phyloP scores from a whole-genome alignment of 768 basidiomycete species.

The Suillus decipiens region DNA sequence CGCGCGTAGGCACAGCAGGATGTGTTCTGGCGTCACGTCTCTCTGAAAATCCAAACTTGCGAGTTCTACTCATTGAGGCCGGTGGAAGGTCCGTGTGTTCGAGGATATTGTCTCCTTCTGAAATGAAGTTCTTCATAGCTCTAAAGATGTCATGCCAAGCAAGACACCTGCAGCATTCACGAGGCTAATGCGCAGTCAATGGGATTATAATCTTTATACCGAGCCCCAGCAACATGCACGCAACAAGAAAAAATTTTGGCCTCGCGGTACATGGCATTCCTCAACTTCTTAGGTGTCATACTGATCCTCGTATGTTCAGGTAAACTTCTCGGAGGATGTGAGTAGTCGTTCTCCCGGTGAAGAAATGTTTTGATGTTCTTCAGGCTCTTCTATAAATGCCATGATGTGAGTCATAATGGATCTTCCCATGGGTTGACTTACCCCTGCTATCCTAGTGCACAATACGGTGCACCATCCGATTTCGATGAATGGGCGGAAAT shows the following conservation, averaged over 20 bases:
- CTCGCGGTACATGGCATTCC: slow-evolving; percentile 49
- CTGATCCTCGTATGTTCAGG: slow-evolving; percentile 33
- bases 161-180: slow-evolving; percentile 47
- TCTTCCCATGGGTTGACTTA: slow-evolving; percentile 13
- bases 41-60: slow-evolving; percentile 36
- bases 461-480: slow-evolving; percentile 67
- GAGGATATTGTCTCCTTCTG: background rate
- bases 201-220: slow-evolving; percentile 58
- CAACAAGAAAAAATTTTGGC: slow-evolving; percentile 56
- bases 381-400: slow-evolving; percentile 69
- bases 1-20: slow-evolving; percentile 41
- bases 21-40: slow-evolving; percentile 47
- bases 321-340: slow-evolving; percentile 75
- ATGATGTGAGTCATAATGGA: slow-evolving; percentile 35
- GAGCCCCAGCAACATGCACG: slow-evolving; percentile 54
- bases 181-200: slow-evolving; percentile 43
- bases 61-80: slow-evolving; percentile 42
- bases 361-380: background rate
- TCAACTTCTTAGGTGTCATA: background rate
- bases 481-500: slow-evolving; percentile 66
- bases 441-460: slow-evolving; percentile 35
- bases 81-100: slow-evolving; percentile 47
- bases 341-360: slow-evolving; percentile 26
- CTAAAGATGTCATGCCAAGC: slow-evolving; percentile 39
- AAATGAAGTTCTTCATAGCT: slow-evolving; percentile 34